A percentile compares a stretch with the other conserved stretches of the same genome.
These are phyloP conservation scores for Leishmania braziliensis DNA, from an alignment of 208 protist genomes.

Conservation along the genomic window DNA sequence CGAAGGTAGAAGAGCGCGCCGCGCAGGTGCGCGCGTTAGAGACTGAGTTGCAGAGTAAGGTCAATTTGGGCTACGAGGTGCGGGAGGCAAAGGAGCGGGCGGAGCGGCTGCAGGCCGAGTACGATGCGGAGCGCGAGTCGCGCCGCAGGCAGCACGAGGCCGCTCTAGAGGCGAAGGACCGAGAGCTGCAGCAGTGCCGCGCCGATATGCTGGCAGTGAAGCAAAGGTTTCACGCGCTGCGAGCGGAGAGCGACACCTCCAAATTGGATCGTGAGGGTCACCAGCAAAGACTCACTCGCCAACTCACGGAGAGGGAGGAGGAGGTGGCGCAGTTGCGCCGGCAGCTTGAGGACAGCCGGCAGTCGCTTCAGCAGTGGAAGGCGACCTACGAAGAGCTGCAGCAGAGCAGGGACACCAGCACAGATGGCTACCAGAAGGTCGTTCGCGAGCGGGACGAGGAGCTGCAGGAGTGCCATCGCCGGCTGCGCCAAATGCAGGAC, in stretches of 20 bases:
- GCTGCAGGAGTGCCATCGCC: constrained; percentile 33
- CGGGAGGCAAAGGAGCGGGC: constrained; percentile 41
- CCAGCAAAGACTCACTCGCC: constrained; percentile 35
- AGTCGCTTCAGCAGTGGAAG: constrained; percentile 56
- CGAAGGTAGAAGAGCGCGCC: constrained; percentile 38
- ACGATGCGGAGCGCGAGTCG: constrained; percentile 53
- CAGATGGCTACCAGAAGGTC: constrained; percentile 41
- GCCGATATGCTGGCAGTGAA: constrained; percentile 48
- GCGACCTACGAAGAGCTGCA: constrained; percentile 51
- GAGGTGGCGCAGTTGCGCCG: constrained; percentile 48
- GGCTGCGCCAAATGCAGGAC: constrained; percentile 33
- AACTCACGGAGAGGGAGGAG: constrained; percentile 53
- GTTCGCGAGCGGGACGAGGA: constrained; percentile 61
- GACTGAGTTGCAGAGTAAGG: constrained; percentile 35
- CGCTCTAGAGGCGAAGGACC: constrained; percentile 46
- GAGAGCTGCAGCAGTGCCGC: constrained; percentile 49
- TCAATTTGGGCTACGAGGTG: constrained; percentile 38
- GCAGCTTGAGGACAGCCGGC: constrained; percentile 46
- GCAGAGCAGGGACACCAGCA: constrained; percentile 35
- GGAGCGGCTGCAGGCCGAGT: constrained; percentile 43
- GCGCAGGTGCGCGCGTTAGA: constrained; percentile 41
- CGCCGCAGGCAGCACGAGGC: constrained; percentile 35
- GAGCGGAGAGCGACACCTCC: constrained; percentile 42
- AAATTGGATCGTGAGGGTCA: constrained; percentile 45
- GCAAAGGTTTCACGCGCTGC: constrained; percentile 38